These are phyloP conservation scores for Medicago arabica DNA, from an alignment of 306 rosid genomes.

Conservation along the genomic window DNA sequence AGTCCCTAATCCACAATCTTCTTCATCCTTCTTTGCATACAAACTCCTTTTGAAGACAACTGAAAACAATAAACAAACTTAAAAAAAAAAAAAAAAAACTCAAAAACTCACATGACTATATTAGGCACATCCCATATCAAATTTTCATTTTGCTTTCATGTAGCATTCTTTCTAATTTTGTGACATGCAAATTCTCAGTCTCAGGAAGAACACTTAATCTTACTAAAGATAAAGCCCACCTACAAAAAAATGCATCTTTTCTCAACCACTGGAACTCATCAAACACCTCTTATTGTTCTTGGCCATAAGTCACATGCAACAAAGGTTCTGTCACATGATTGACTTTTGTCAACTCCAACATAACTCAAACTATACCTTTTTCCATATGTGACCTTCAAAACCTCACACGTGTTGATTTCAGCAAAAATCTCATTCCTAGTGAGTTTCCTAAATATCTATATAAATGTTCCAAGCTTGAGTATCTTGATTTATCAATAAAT, in stretches of 20 bases:
- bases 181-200: slow-evolving; percentile 50
- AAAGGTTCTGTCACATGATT: slow-evolving; percentile 53
- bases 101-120: slow-evolving; percentile 38
- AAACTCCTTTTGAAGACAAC: background rate
- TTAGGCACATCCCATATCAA: background rate
- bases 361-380: slow-evolving; percentile 53
- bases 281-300: slow-evolving; percentile 57
- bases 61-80: background rate
- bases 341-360: background rate
- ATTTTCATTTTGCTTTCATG: slow-evolving; percentile 11
- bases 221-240: slow-evolving; percentile 56
- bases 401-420: slow-evolving; percentile 49
- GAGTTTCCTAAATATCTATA: slow-evolving; percentile 59
- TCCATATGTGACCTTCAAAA: slow-evolving; percentile 67
- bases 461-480: slow-evolving; percentile 59
- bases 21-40: background rate
- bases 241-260: slow-evolving; percentile 49
- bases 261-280: slow-evolving; percentile 61
- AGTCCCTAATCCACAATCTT: background rate
- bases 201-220: slow-evolving; percentile 55
- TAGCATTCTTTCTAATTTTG: slow-evolving; percentile 32
- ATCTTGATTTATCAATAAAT: slow-evolving; percentile 56
- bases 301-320: slow-evolving; percentile 67
- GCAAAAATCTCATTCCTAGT: slow-evolving; percentile 40
- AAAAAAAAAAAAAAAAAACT: background rate